Evolutionary conservation across 2,329 filamentous ascomycete species (phyloP), one percentile per base, ranked within the genome.

Genomic region (Allantophomopsis cytisporea): DNA sequence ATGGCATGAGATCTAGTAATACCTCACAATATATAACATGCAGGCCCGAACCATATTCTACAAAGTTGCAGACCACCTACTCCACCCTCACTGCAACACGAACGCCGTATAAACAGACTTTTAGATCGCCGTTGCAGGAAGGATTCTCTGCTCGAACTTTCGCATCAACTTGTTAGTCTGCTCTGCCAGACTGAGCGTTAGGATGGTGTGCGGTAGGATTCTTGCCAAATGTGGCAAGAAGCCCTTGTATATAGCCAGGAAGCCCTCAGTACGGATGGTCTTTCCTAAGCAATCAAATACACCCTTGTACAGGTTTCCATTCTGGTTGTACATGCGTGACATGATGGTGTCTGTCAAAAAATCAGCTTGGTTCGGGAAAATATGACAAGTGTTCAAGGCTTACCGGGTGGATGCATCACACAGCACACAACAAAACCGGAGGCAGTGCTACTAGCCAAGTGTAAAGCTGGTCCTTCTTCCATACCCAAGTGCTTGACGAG

Each of bases 311-410:
- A 98, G 71, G 57, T 95, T 94, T 39, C 91, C 91, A 45, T 88
- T 94, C 60, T 98, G 91, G 66, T 98, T 98, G 69, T 98, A 98
- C 69, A 98, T 80, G 46, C 91, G 82, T 45, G 86, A 91, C 91
- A 98, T 98, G 63, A 98, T 84, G 5, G 91, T 98, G 60, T 98
- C 91, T 73, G 44, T 41, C 18, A 3, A 38, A 8, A 5, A 17
- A 34, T 34, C 16, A 28, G 23, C 23, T 28, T 28, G 10, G 3
- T 28, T 28, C 23, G 10, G 10, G 11, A 28, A 28, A 8, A 28
- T 21, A 18, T 33, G 11, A 21, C 33, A 28, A 14, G 16, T 43
- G 31, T 32, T 23, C 16, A 18, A 20, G 45, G 58, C 71, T 57
- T 62, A 86, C 82, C 83, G 54, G 91, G 91, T 39, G 91, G 91